Evolutionary conservation across 805 yeast genomes (phyloP).

Genomic region (Candida vartiovaarae): DNA sequence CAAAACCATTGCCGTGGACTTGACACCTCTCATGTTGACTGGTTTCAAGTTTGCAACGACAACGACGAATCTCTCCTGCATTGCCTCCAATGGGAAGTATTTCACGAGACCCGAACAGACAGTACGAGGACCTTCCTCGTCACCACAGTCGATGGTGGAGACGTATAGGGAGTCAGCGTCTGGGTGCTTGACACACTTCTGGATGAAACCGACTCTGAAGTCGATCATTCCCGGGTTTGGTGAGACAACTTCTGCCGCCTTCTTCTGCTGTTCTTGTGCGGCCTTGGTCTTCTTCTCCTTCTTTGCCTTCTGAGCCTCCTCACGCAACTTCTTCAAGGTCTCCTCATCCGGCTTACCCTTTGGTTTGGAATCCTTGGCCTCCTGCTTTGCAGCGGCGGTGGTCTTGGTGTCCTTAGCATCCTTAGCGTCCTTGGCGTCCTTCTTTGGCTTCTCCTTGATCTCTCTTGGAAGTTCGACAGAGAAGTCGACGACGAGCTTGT

Average conservation of each 20-base stretch:
- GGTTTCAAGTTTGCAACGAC: slow-evolving; percentile 96
- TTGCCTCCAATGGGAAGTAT: slow-evolving; percentile 80
- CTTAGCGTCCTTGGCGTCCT: slow-evolving; percentile 31
- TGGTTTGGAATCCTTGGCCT: slow-evolving; percentile 30
- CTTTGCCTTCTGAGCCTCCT: slow-evolving; percentile 53
- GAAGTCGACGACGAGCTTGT: slow-evolving; percentile 48
- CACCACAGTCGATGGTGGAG: slow-evolving; percentile 95
- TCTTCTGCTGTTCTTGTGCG: slow-evolving; percentile 35
- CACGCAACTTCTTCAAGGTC: slow-evolving; percentile 38
- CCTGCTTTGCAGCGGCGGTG: slow-evolving; percentile 30
- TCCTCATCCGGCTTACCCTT: slow-evolving; percentile 42
- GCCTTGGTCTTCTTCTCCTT: slow-evolving; percentile 54
- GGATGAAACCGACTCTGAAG: slow-evolving; percentile 92
- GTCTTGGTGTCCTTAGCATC: slow-evolving; percentile 17
- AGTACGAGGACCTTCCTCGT: slow-evolving; percentile 94
- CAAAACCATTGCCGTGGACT: slow-evolving; percentile 93
- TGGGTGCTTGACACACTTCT: slow-evolving; percentile 95
- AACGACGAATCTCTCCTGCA: slow-evolving; percentile 91
- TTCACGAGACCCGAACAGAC: slow-evolving; percentile 96
- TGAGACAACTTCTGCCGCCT: slow-evolving; percentile 54
- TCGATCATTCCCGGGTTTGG: slow-evolving; percentile 83
- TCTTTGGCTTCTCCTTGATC: slow-evolving; percentile 49
- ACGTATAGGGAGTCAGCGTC: slow-evolving; percentile 96
- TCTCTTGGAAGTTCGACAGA: slow-evolving; percentile 69
- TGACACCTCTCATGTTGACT: slow-evolving; percentile 95